Evolutionary conservation across 805 yeast species (phyloP), one percentile per base, ranked within the genome.

Genomic region (Isabelozyma pseudorhagii): DNA sequence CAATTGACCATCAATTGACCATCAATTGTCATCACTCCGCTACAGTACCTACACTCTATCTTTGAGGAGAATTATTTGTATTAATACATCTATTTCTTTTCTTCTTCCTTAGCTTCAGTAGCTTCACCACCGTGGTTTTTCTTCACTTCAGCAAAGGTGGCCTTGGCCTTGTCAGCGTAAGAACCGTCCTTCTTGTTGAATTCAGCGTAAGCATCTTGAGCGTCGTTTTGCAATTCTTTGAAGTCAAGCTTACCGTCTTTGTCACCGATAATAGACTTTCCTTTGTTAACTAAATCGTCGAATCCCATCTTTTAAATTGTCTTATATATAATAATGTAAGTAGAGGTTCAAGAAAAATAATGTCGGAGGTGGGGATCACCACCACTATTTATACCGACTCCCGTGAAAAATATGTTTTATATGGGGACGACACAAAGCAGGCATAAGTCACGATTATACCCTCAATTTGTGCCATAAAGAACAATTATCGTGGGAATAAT

Each of bases 201-300:
- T 45, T 65, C 62, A 31, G 54, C 50, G 67, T 63, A 71, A 38
- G 69, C 75, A 21, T 60, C 65, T 57, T 72, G 59, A 44, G 73
- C 74, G 38, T 69, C 75, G 47, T 64, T 64, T 29, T 54, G 46
- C 48, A 61, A 57, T 11, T 59, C 59, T 46, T 54, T 54, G 56
- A 57, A 57, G 58, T 59, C 62, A 39, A 46, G 31, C 48, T 58
- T 56, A 43, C 65, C 69, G 48, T 59, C 59, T 42, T 63, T 58
- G 44, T 64, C 63, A 15, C 54, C 58, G 45, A 56, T 57, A 29
- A 63, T 62, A 45, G 58, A 60, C 50, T 67, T 59, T 47, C 71
- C 72, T 50, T 70, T 62, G 55, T 67, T 66, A 40, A 68, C 39
- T 47, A 70, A 56, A 55, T 65, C 67, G 56, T 57, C 59, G 55